Conservation (phyloP, 208 protist genomes). For the Acanthamoeba divionensis region DNA sequence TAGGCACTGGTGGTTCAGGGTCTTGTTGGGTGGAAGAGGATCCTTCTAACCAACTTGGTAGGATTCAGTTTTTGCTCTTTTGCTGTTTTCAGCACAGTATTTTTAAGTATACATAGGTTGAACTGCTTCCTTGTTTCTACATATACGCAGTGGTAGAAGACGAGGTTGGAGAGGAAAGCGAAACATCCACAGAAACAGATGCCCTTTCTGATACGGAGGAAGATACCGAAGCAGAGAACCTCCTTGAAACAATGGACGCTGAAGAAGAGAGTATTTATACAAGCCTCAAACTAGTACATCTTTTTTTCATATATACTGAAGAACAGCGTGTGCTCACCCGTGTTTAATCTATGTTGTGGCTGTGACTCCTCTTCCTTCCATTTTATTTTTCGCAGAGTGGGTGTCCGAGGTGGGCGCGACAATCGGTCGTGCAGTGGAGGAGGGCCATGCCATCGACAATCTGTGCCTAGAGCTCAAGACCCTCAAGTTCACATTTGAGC, state of each 20-base stretch:
- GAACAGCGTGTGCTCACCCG: background rate
- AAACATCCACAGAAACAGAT: background rate
- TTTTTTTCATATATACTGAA: no score
- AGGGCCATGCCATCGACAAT: constrained; percentile 31
- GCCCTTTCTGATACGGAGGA: background rate
- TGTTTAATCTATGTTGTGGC: background rate
- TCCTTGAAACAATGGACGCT: background rate
- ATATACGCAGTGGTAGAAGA: background rate
- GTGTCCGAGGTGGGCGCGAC: constrained; percentile 36
- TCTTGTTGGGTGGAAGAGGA: background rate
- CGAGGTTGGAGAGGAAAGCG: background rate
- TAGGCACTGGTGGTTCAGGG: background rate
- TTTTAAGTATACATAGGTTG: no score
- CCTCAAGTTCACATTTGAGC: constrained; percentile 35
- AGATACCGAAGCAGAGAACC: background rate
- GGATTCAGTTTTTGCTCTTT: background rate
- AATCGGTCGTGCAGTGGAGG: background rate
- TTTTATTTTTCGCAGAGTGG: background rate
- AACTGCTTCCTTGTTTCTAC: background rate
- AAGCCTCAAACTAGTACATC: background rate
- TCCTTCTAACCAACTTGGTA: background rate
- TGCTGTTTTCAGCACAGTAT: no score
- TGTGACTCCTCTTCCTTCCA: background rate
- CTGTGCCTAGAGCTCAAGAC: constrained; percentile 28
- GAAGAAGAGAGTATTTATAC: background rate